These are phyloP conservation scores for Pochonia chlamydosporia DNA, from an alignment of 2,329 filamentous ascomycete species.

Conservation along the genomic window DNA sequence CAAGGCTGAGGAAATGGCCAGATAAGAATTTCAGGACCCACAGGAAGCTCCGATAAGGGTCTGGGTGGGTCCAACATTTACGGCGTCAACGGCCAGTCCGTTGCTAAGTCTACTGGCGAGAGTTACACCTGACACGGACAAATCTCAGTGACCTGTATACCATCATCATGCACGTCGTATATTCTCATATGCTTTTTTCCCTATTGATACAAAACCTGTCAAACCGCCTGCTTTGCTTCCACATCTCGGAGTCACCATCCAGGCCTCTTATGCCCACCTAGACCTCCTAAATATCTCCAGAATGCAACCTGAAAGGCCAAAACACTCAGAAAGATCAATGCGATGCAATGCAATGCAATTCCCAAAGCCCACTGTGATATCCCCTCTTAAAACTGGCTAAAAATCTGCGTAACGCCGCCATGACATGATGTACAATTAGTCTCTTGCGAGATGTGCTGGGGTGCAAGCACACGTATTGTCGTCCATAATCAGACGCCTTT, in stretches of 20 bases:
- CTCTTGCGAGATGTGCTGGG: background rate
- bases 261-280: background rate
- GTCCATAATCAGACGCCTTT: constrained; percentile 13
- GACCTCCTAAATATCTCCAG: background rate
- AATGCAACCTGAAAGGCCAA: constrained; percentile 2
- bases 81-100: no score
- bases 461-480: background rate
- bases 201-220: constrained; percentile 5
- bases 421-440: constrained; percentile 32
- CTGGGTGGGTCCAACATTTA: background rate
- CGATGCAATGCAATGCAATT: constrained; percentile 17
- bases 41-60: constrained; percentile 8
- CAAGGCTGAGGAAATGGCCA: constrained; percentile 8
- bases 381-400: constrained; percentile 16
- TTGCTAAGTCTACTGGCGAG: no score
- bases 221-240: background rate
- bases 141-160: background rate
- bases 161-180: constrained; percentile 4
- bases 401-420: constrained; percentile 31
- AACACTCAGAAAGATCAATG: constrained; percentile 11
- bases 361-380: constrained; percentile 17
- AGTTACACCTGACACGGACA: no score
- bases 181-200: constrained; percentile 5
- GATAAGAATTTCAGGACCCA: constrained; percentile 8
- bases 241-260: background rate